Evolutionary conservation across 495 filamentous ascomycete genomes (phyloP).

Genomic region (Thermothielavioides terrestris): DNA sequence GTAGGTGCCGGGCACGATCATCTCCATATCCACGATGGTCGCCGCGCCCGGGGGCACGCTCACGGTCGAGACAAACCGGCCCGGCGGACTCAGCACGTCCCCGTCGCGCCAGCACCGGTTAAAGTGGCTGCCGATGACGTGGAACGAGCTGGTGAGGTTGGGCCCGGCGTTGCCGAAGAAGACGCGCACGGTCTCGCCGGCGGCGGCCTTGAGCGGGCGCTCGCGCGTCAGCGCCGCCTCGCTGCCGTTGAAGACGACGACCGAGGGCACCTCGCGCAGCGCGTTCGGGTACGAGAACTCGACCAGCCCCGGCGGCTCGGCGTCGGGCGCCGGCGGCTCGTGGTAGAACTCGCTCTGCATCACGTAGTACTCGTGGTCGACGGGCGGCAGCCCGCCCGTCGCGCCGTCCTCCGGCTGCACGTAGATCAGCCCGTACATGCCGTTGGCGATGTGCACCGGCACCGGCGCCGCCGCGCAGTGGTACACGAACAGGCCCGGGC

Average conservation of each 20-base stretch:
- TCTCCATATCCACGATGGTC: slow-evolving; percentile 2
- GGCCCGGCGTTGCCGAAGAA: slow-evolving; percentile 7
- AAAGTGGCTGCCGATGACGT: slow-evolving; percentile 6
- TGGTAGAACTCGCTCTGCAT: slow-evolving; percentile 13
- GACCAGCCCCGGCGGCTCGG: not conserved
- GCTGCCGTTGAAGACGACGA: slow-evolving; percentile 5
- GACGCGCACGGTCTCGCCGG: slow-evolving; percentile 1
- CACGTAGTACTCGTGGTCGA: slow-evolving; percentile 9
- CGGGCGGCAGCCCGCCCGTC: not conserved
- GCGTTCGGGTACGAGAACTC: slow-evolving; percentile 7
- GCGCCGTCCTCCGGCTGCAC: slow-evolving; percentile 3
- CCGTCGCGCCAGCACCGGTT: not conserved
- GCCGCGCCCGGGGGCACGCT: not conserved
- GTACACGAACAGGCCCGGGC: slow-evolving; percentile 3
- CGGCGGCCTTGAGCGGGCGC: not conserved
- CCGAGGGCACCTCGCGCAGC: slow-evolving; percentile 1
- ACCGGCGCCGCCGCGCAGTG: slow-evolving; percentile 8
- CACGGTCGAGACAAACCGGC: not conserved
- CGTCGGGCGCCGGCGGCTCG: slow-evolving; percentile 5
- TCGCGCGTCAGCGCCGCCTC: slow-evolving; percentile 5
- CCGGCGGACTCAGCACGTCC: slow-evolving; percentile 5
- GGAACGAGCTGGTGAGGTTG: slow-evolving; percentile 4
- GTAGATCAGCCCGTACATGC: slow-evolving; percentile 10
- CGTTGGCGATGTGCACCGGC: slow-evolving; percentile 11
- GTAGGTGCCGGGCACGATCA: slow-evolving; percentile 6